phyloP scores from a whole-genome alignment of 768 basidiomycete genomes.

The Russula compacta region DNA sequence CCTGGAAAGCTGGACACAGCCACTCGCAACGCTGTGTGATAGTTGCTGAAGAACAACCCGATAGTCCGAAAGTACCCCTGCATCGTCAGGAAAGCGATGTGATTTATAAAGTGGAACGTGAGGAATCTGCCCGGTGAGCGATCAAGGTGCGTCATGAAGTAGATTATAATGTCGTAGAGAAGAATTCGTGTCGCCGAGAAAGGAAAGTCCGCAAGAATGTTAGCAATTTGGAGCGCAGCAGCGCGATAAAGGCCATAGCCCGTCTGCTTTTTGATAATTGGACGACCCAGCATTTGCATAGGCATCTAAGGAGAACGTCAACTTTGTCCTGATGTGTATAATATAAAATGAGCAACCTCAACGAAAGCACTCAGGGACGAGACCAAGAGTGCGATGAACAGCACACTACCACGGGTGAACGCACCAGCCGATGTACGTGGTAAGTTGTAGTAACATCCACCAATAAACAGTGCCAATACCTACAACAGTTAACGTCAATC shows the following conservation, averaged over 20 bases:
- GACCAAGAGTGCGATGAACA: slow-evolving; percentile 63
- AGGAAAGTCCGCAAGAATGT: slow-evolving; percentile 60
- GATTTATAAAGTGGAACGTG: slow-evolving; percentile 59
- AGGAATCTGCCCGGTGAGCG: slow-evolving; percentile 39
- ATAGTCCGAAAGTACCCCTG: slow-evolving; percentile 81
- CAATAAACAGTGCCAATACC: slow-evolving; percentile 51
- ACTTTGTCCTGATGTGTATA: background rate
- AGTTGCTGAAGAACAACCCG: slow-evolving; percentile 47
- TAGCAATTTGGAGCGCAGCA: slow-evolving; percentile 54
- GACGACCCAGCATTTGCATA: slow-evolving; percentile 72
- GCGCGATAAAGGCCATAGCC: slow-evolving; percentile 61
- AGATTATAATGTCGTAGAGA: slow-evolving; percentile 56
- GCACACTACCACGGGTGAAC: slow-evolving; percentile 79
- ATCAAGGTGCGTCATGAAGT: slow-evolving; percentile 53
- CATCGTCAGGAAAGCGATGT: slow-evolving; percentile 60
- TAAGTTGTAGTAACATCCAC: slow-evolving; percentile 65
- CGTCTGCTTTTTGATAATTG: slow-evolving; percentile 62
- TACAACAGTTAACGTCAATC: background rate
- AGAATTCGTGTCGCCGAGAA: slow-evolving; percentile 55
- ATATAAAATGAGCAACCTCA: slow-evolving; percentile 32
- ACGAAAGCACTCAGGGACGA: slow-evolving; percentile 64
- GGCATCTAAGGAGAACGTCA: slow-evolving; percentile 49
- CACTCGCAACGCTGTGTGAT: slow-evolving; percentile 43
- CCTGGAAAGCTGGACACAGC: slow-evolving; percentile 46
- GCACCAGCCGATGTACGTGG: slow-evolving; percentile 71